Base-by-base conservation (phyloP, 2,329 filamentous ascomycete genomes). In the Penicillium freii region DNA sequence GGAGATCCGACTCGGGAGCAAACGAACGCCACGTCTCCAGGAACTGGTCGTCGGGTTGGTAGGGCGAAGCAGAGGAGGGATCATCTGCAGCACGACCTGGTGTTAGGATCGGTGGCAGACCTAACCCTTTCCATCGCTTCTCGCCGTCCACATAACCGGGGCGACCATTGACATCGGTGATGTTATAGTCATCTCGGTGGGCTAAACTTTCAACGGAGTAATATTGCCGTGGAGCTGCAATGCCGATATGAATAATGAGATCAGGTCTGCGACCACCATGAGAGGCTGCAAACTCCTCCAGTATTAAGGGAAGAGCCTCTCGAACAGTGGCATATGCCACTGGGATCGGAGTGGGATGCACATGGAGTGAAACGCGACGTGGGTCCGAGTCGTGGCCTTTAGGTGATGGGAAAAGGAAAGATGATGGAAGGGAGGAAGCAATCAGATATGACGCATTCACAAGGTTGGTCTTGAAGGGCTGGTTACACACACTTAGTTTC, bases 391-490 rank as follows among this genome's bases (percentile, higher is more conserved):
- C 59, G 38, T 31, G 45, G 27, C 34, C 59, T 54, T 51, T 62
- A 54, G 36, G 58, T 25, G 65, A 60, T 3, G 67, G 61, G 17
- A 74, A 75, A 2, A 85, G 83, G 5, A 92, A 82, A 64, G 83
- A 82, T 2, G 82, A 73, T 4, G 90, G 87, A n/a, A 95, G 83
- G 21, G 78, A 79, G 27, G 80, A 81, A 48, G 88, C 86, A 69
- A 96, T 92, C 69, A 92, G 84, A 82, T 85, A 92, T 3, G 91
- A 91, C 9, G 91, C 90, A 70, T 96, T 96, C 58, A 87, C 77
- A 29, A 86, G 84, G 69, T 87, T 87, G 44, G 87, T 80, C 66
- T 87, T 86, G 74, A 95, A 96, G 1, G 91, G 88, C 90, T 93
- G 62, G 46, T 56, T 58, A 52, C 51, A 57, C 51, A 57, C 34